phyloP scores from a whole-genome alignment of 164 flowering plant species.

The Hamamelis virginiana region DNA sequence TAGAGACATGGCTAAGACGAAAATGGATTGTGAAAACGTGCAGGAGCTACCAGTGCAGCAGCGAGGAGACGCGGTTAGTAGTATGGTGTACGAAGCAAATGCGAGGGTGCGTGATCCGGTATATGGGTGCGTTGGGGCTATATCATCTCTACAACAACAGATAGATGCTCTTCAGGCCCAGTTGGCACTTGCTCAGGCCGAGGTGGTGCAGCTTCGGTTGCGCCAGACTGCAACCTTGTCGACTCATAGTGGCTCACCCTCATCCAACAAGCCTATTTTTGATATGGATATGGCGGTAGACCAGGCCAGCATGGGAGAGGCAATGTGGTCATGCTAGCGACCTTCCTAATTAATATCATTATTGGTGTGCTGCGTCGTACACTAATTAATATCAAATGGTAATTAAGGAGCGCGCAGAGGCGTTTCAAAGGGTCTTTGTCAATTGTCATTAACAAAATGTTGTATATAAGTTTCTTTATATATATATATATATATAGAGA shows the following conservation, averaged over 20 bases:
- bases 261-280: slow-evolving; percentile 27
- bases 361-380: too few relatives aligned
- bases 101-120: slow-evolving; percentile 45
- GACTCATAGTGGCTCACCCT: slow-evolving; percentile 25
- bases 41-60: slow-evolving; percentile 42
- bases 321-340: slow-evolving; percentile 28
- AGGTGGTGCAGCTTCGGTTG: slow-evolving; percentile 41
- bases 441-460: background rate
- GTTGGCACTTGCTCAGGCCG: slow-evolving; percentile 40
- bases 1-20: too few relatives aligned
- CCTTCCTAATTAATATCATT: too few relatives aligned
- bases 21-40: background rate
- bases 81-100: slow-evolving; percentile 47
- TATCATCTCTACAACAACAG: slow-evolving; percentile 42
- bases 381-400: too few relatives aligned
- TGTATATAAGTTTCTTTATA: background rate
- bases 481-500: too few relatives aligned
- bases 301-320: slow-evolving; percentile 24
- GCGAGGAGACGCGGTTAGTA: slow-evolving; percentile 44
- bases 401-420: too few relatives aligned
- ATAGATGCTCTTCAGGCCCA: slow-evolving; percentile 37
- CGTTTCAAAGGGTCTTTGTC: background rate
- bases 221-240: slow-evolving; percentile 23
- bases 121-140: slow-evolving; percentile 47
- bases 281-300: slow-evolving; percentile 34